These are phyloP conservation scores for Umbelopsis vinacea DNA, from an alignment of 192 early-diverging fungal species.

Conservation along the genomic window DNA sequence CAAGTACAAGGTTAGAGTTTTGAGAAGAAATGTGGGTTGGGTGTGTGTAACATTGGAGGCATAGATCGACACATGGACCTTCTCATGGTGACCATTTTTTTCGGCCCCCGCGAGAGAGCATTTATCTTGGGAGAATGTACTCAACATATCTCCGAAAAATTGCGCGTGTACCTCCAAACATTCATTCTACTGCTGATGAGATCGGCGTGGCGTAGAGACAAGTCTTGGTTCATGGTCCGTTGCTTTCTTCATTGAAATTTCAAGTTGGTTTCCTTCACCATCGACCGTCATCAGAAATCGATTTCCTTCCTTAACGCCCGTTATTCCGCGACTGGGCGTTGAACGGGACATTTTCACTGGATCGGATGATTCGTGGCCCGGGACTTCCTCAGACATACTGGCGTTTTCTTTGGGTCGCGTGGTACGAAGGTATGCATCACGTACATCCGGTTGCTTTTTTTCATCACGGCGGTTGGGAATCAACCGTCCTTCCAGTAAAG, in stretches of 20 bases:
- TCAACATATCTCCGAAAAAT: neutral
- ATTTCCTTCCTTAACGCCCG: slow-evolving; percentile 41
- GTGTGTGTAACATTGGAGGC: neutral
- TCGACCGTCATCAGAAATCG: slow-evolving; percentile 40
- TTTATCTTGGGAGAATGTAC: too few relatives aligned
- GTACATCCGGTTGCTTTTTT: slow-evolving; percentile 3
- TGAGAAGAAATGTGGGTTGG: neutral
- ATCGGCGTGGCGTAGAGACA: slow-evolving; percentile 27
- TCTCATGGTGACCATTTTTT: neutral
- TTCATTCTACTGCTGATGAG: slow-evolving; percentile 11
- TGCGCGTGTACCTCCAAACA: neutral
- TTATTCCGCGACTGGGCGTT: neutral
- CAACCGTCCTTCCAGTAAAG: slow-evolving; percentile 28
- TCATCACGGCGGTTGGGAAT: neutral
- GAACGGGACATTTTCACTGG: slow-evolving; percentile 3
- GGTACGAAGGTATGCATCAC: slow-evolving; percentile 8
- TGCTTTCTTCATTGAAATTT: slow-evolving; percentile 42
- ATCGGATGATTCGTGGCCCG: neutral
- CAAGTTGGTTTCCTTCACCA: slow-evolving; percentile 35
- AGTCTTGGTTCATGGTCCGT: slow-evolving; percentile 30
- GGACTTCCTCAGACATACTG: neutral
- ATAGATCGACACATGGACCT: slow-evolving; percentile 19
- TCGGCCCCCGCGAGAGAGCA: neutral
- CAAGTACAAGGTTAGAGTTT: neutral
- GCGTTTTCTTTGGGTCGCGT: neutral